These are phyloP conservation scores for Colletotrichum lentis DNA, from an alignment of 2,329 filamentous ascomycete genomes.

Conservation along the genomic window DNA sequence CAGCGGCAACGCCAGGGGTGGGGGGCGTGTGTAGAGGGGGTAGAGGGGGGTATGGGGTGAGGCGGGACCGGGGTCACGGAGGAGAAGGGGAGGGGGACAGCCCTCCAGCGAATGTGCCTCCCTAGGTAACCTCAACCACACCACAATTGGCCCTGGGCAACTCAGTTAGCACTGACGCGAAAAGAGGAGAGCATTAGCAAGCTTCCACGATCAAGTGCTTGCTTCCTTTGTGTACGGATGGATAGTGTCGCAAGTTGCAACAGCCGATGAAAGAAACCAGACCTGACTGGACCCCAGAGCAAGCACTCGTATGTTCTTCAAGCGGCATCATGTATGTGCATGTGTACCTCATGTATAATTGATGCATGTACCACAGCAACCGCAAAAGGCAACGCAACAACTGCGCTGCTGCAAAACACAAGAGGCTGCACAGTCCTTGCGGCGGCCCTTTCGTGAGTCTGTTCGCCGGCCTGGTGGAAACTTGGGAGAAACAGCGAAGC, in stretches of 20 bases:
- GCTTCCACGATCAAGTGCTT: slow-evolving; percentile 16
- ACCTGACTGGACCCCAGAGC: slow-evolving; percentile 8
- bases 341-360: too few species aligned
- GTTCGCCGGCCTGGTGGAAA: slow-evolving; percentile 13
- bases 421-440: slow-evolving; percentile 11
- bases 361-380: neutral
- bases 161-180: neutral
- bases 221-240: slow-evolving; percentile 19
- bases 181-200: slow-evolving; percentile 13
- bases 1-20: neutral
- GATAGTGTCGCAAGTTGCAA: too few species aligned
- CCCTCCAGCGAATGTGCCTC: too few species aligned
- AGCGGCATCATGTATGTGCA: too few species aligned
- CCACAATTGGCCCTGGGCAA: too few species aligned
- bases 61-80: neutral
- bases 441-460: slow-evolving; percentile 1
- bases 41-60: neutral
- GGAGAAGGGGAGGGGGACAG: neutral
- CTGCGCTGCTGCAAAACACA: slow-evolving; percentile 1
- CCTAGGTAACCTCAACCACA: too few species aligned
- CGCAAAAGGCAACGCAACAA: neutral
- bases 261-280: slow-evolving; percentile 26
- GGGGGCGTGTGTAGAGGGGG: slow-evolving; percentile 20
- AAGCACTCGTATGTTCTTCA: too few species aligned
- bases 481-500: slow-evolving; percentile 11